phyloP scores from a whole-genome alignment of 352 stramenopile genomes.

The Pythium sukuiense region DNA sequence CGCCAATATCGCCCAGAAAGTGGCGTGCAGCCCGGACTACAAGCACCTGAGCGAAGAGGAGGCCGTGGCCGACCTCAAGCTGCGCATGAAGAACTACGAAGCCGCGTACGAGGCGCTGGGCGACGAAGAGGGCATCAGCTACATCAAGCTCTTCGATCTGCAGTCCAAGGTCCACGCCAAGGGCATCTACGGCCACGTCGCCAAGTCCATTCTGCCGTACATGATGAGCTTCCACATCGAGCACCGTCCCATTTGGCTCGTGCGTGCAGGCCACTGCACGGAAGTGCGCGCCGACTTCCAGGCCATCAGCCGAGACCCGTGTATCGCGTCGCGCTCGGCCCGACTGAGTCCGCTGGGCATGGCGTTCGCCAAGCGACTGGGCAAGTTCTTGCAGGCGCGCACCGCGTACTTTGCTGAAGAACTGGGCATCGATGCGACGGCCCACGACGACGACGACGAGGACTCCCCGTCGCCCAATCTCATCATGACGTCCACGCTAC shows the following conservation, averaged over 20 bases:
- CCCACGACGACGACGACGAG: conserved; percentile 32
- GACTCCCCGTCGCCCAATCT: conserved; percentile 45
- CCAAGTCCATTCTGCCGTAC: conserved; percentile 91
- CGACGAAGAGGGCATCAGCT: conserved; percentile 85
- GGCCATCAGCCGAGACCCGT: conserved; percentile 71
- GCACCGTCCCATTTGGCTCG: conserved; percentile 91
- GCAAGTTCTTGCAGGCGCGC: conserved; percentile 89
- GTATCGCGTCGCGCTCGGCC: conserved; percentile 65
- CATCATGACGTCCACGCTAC: conserved; percentile 77
- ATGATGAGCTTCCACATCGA: conserved; percentile 96
- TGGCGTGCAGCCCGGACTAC: conserved; percentile 83
- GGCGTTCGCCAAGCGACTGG: conserved; percentile 91
- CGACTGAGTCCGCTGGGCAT: conserved; percentile 89
- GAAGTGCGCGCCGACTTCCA: conserved; percentile 68
- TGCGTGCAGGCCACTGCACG: conserved; percentile 87
- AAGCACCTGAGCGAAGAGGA: conserved; percentile 64
- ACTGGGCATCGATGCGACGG: conserved; percentile 5
- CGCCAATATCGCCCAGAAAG: conserved; percentile 79
- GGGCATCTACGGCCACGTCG: conserved; percentile 85
- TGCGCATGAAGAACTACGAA: conserved; percentile 88
- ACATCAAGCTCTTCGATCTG: conserved; percentile 90
- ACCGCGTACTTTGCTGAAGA: conserved; percentile 32
- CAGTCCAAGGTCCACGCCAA: conserved; percentile 88
- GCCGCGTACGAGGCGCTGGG: conserved; percentile 85
- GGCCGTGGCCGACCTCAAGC: conserved; percentile 75